Evolutionary conservation across 2,329 filamentous ascomycete species (phyloP).

Genomic region (Exophiala sp.): DNA sequence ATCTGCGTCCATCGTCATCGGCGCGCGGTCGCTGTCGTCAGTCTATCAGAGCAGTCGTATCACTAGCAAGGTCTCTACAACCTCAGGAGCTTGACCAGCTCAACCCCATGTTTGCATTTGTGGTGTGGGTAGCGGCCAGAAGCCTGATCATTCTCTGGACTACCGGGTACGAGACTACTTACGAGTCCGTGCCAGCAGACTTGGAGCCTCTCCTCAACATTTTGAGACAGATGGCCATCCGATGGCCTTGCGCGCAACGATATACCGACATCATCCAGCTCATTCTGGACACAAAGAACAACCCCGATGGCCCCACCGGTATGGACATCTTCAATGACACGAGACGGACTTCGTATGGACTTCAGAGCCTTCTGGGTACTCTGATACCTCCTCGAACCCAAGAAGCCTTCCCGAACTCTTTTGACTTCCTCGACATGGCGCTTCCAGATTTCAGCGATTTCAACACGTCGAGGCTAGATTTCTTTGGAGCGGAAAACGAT

Average conservation of each 20-base stretch:
- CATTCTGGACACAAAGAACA: conserved; percentile 12
- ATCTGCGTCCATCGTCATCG: conserved; percentile 4
- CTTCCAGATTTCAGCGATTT: conserved; percentile 4
- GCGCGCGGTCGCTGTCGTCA: conserved; percentile 12
- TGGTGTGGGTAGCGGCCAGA: conserved; percentile 10
- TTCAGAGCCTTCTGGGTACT: conserved; percentile 7
- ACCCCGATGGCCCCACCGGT: conserved; percentile 8
- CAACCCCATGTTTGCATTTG: conserved; percentile 11
- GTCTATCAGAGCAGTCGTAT: conserved; percentile 1
- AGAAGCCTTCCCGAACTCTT: conserved; percentile 2
- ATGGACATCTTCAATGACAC: conserved; percentile 14
- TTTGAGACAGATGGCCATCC: conserved; percentile 9
- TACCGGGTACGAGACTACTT: conserved; percentile 4
- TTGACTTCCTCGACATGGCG: conserved; percentile 10
- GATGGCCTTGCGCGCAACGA: conserved; percentile 9
- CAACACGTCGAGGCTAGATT: neutral
- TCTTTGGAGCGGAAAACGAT: conserved; percentile 9
- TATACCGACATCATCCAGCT: conserved; percentile 14
- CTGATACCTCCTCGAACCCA: neutral
- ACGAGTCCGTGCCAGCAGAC: conserved; percentile 7
- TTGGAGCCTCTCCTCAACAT: conserved; percentile 8
- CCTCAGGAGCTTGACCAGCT: conserved; percentile 6
- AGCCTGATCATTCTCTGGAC: conserved; percentile 16
- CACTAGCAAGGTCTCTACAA: conserved; percentile 7
- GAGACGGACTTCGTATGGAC: conserved; percentile 11